Conservation (phyloP, 176 grass and related monocot genomes). For the Carex kokanica region DNA sequence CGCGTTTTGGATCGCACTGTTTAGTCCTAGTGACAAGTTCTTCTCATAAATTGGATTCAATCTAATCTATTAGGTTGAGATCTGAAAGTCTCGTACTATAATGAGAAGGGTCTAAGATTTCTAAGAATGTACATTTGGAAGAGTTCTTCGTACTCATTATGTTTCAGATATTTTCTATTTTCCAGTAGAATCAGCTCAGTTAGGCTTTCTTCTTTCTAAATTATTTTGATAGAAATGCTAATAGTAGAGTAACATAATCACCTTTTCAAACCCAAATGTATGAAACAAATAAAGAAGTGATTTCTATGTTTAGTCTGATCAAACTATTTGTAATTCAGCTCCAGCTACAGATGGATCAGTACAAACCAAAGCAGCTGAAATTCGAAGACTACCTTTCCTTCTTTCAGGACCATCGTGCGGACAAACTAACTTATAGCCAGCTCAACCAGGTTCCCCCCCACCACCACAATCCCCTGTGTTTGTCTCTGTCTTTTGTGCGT, state of each 20-base stretch:
- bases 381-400: constrained; percentile 22
- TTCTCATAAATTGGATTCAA: neutral
- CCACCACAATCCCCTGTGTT: neutral
- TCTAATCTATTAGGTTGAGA: neutral
- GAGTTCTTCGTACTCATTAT: neutral
- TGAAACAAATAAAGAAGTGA: neutral
- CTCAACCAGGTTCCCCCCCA: neutral
- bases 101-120: neutral
- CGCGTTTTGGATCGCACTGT: neutral
- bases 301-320: constrained; percentile 1
- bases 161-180: neutral
- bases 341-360: constrained; percentile 4
- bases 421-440: neutral
- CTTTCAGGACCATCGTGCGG: neutral
- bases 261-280: neutral
- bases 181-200: neutral
- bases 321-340: neutral
- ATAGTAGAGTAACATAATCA: neutral
- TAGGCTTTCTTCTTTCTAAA: neutral
- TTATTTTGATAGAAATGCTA: neutral
- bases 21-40: neutral
- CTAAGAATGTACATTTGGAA: neutral
- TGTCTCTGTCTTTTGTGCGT: neutral
- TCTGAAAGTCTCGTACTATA: neutral
- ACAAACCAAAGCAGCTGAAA: neutral